Conservation (phyloP, 768 basidiomycete genomes). For the Boletus reticulatus region DNA sequence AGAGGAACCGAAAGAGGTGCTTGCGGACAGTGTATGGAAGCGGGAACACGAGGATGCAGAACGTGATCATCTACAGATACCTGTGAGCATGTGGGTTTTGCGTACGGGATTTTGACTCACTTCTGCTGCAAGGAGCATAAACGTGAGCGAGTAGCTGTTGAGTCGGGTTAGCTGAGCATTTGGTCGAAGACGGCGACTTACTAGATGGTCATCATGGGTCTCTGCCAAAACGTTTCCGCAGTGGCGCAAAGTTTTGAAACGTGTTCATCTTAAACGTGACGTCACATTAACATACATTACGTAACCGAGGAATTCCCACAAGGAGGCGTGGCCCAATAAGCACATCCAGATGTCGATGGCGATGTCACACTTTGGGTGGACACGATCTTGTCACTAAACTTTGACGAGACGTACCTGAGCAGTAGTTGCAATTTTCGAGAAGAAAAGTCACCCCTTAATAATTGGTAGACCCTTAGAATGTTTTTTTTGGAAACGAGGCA, state of each 20-base stretch:
- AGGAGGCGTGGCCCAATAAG: too few relatives aligned
- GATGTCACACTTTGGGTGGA: too few relatives aligned
- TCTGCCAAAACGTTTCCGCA: background rate
- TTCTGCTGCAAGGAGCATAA: conserved; percentile 77
- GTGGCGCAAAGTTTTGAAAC: conserved; percentile 3
- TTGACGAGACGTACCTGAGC: too few relatives aligned
- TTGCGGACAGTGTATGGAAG: conserved; percentile 77
- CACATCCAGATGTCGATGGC: too few relatives aligned
- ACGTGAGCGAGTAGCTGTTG: conserved; percentile 75
- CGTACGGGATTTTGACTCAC: conserved; percentile 25
- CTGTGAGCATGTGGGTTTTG: background rate
- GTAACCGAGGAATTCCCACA: too few relatives aligned
- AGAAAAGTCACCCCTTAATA: too few relatives aligned
- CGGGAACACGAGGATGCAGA: conserved; percentile 80
- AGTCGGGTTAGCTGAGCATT: background rate
- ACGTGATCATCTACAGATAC: conserved; percentile 65
- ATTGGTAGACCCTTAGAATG: too few relatives aligned
- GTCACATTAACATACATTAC: too few relatives aligned
- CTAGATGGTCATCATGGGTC: conserved; percentile 54
- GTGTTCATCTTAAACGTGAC: conserved; percentile 6
- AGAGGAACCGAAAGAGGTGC: conserved; percentile 67
- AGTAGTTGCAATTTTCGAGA: too few relatives aligned
- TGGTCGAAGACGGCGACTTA: conserved; percentile 14
- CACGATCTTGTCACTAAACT: too few relatives aligned
- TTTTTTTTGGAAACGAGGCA: too few relatives aligned